A percentile compares a stretch with the other conserved stretches of the same genome.
Conservation (phyloP, 2,329 filamentous ascomycete genomes). For the Trichoderma citrinoviride region DNA sequence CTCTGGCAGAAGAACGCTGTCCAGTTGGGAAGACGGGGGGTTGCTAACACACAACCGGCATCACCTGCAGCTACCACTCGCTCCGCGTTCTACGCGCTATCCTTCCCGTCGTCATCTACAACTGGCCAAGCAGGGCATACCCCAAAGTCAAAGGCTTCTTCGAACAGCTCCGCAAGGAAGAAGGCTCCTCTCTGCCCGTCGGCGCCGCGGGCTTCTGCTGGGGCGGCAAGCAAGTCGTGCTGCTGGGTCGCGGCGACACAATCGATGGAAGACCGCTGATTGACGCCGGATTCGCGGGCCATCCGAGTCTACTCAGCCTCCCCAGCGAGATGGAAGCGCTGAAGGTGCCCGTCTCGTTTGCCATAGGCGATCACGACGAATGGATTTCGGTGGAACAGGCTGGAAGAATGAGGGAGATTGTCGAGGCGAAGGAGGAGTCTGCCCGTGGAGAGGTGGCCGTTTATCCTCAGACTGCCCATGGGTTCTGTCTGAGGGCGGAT, state of each 20-base stretch:
- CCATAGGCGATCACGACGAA: conserved; percentile 46
- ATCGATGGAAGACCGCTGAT: conserved; percentile 41
- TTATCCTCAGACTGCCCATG: conserved; percentile 42
- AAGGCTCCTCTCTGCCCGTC: conserved; percentile 37
- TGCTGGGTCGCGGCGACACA: conserved; percentile 43
- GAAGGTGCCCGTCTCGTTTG: conserved; percentile 45
- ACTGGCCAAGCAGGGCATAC: conserved; percentile 32
- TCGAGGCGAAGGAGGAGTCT: conserved; percentile 36
- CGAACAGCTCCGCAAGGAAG: conserved; percentile 36
- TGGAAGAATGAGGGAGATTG: conserved; percentile 34
- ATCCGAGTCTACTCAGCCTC: conserved; percentile 49
- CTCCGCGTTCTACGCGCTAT: conserved; percentile 28
- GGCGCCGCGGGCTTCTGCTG: conserved; percentile 62
- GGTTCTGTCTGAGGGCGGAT: conserved; percentile 41
- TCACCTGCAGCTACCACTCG: conserved; percentile 28
- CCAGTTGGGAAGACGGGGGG: background rate
- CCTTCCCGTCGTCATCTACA: conserved; percentile 36
- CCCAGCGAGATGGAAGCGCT: conserved; percentile 48
- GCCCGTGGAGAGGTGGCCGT: conserved; percentile 38
- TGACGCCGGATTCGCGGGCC: conserved; percentile 52
- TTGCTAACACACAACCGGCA: background rate
- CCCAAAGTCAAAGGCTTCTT: conserved; percentile 40
- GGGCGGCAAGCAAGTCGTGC: conserved; percentile 55
- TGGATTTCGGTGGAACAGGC: conserved; percentile 36
- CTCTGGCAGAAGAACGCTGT: background rate